Evolutionary conservation across 371 early-diverging fungal species (phyloP), one percentile per base, ranked within the genome.

Genomic region (Mortierella sp.): DNA sequence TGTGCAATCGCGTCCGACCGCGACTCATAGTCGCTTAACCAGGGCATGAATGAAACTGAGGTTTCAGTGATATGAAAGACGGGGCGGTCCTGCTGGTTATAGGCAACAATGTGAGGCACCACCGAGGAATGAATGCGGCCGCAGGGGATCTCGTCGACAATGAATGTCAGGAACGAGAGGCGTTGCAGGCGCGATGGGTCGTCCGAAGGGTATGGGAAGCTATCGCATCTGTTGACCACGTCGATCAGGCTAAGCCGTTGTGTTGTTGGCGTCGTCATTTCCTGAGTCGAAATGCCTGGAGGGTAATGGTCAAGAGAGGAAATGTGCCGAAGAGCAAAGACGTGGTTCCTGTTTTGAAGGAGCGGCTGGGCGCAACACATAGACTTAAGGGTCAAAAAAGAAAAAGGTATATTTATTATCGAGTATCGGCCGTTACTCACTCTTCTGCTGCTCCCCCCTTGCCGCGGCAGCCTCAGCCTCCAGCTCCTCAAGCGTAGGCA

Each of bases 11-110:
- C 81, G 43, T 75, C 76, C 5, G 85, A 74, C 0, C 85, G 81
- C 16, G 81, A 75, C 2, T 81, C 75, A 69, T 81, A 85, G 64
- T 85, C 85, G 26, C 72, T 34, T 19, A 85, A 26, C 85, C 85
- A 85, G n/a, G 85, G 81, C 81, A 85, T 81, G 69, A 85, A 85
- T 5, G 81, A 54, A 50, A 85, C 74, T 0, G 81, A 55, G 6
- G 55, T 34, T 16, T 80, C 85, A 1, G 75, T 78, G 73, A 84
- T 74, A 46, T 85, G 74, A 54, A 85, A 85, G 48, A 73, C 46
- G n/a, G 85, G 85, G 43, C 80, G 46, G 54, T 44, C 57, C 16
- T 64, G 73, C 26, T 75, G 73, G 67, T 85, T 85, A 53, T 72
- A 85, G 8, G 78, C 69, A 8, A 26, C 50, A 34, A 85, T 31